Conservation (phyloP, 2,329 filamentous ascomycete species). For the Helminthosporium solani region DNA sequence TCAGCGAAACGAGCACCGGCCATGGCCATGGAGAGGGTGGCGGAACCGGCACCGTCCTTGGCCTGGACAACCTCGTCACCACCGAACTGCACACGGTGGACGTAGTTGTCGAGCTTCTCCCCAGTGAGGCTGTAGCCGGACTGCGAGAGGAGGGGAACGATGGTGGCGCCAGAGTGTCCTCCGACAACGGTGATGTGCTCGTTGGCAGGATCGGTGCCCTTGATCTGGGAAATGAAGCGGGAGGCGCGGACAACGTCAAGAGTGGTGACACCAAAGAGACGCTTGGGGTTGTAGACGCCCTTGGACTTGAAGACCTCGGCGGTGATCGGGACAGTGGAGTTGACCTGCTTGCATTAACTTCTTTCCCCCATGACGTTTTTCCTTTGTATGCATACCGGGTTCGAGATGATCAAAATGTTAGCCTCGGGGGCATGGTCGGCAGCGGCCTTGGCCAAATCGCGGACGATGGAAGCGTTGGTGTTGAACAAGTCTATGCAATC, state of each 20-base stretch:
- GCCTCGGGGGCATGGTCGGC: conserved; percentile 87
- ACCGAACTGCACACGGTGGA: conserved; percentile 97
- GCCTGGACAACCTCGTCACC: conserved; percentile 99
- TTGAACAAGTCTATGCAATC: conserved; percentile 84
- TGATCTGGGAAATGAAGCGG: conserved; percentile 95
- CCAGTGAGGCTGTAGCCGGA: conserved; percentile 83
- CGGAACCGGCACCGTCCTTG: conserved; percentile 96
- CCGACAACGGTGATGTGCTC: conserved; percentile 96
- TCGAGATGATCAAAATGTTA: conserved; percentile 96
- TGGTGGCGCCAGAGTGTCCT: conserved; percentile 97
- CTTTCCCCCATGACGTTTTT: too few relatives aligned
- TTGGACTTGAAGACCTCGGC: conserved; percentile 94
- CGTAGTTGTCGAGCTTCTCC: conserved; percentile 70
- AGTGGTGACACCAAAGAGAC: conserved; percentile 98
- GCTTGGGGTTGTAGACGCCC: conserved; percentile 98
- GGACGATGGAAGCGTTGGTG: conserved; percentile 99
- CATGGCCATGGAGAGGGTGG: conserved; percentile 98
- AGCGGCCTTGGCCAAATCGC: conserved; percentile 92
- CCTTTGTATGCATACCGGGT: conserved; percentile 64
- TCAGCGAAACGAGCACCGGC: conserved; percentile 85
- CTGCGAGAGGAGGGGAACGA: conserved; percentile 96
- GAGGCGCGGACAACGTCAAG: conserved; percentile 97
- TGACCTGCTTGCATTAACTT: conserved; percentile 60
- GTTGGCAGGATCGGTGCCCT: conserved; percentile 82
- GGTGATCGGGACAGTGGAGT: conserved; percentile 98